phyloP scores from a whole-genome alignment of 129 eudicot species.

The Escallonia herrerae region DNA sequence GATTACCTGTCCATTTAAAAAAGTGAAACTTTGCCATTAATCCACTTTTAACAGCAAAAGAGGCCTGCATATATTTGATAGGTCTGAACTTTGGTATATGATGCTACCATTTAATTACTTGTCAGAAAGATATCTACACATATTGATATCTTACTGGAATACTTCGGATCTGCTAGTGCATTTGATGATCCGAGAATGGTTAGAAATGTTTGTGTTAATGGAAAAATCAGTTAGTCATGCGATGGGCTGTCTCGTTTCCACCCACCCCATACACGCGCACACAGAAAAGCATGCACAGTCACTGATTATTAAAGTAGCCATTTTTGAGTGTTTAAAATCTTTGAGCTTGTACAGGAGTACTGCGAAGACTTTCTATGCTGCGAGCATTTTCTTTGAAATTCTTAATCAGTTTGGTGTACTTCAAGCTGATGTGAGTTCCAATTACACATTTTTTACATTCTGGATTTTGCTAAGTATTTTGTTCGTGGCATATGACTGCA shows the following conservation, averaged over 20 bases:
- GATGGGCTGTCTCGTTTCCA: not conserved
- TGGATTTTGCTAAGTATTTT: not conserved
- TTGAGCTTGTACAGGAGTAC: constrained; percentile 56
- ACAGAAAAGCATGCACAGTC: not conserved
- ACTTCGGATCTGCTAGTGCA: too few species aligned
- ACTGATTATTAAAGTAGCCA: not conserved
- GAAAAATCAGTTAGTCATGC: too few species aligned
- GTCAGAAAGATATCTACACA: too few species aligned
- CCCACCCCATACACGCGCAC: not conserved
- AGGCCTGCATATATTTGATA: too few species aligned
- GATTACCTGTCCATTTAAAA: too few species aligned
- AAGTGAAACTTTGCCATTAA: too few species aligned
- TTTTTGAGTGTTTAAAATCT: not conserved
- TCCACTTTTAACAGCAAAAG: too few species aligned
- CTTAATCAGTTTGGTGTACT: constrained; percentile 84
- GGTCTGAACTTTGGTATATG: too few species aligned
- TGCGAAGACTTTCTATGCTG: constrained; percentile 96
- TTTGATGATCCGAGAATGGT: too few species aligned
- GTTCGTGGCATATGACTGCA: not conserved
- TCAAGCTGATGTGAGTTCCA: constrained; percentile 70
- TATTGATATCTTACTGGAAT: too few species aligned
- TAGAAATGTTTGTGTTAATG: too few species aligned
- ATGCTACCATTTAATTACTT: too few species aligned
- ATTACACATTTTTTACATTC: not conserved
- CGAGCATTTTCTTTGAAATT: constrained; percentile 94